phyloP scores from a whole-genome alignment of 2,329 filamentous ascomycete species.

The Scytalidium lignicola region DNA sequence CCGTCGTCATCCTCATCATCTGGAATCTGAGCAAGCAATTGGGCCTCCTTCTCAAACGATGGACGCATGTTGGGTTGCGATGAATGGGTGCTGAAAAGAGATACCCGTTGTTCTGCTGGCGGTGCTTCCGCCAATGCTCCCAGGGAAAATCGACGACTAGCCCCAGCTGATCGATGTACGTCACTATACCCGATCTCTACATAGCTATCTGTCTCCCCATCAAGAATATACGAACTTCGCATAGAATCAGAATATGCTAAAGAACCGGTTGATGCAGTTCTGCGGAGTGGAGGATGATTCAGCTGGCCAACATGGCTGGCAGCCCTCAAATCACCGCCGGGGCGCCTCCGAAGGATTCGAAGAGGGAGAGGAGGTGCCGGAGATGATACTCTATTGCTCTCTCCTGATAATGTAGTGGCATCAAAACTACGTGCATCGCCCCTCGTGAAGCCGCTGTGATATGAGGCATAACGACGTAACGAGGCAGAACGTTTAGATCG shows the following conservation, averaged over 20 bases:
- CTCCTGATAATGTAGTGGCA: slow-evolving; percentile 52
- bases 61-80: slow-evolving; percentile 59
- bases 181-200: slow-evolving; percentile 39
- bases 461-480: slow-evolving; percentile 53
- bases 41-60: slow-evolving; percentile 85
- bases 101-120: slow-evolving; percentile 38
- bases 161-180: slow-evolving; percentile 32
- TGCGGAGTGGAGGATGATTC: slow-evolving; percentile 42
- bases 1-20: slow-evolving; percentile 76
- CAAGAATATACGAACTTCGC: slow-evolving; percentile 47
- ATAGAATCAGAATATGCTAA: slow-evolving; percentile 57
- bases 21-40: slow-evolving; percentile 80
- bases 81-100: slow-evolving; percentile 56
- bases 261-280: slow-evolving; percentile 54
- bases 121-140: slow-evolving; percentile 51
- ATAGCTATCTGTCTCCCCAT: slow-evolving; percentile 35
- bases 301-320: slow-evolving; percentile 61
- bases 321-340: slow-evolving; percentile 69
- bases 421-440: slow-evolving; percentile 56
- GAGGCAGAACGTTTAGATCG: slow-evolving; percentile 47
- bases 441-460: slow-evolving; percentile 48
- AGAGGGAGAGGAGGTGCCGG: slow-evolving; percentile 46
- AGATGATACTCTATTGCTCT: slow-evolving; percentile 40
- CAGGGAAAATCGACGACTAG: slow-evolving; percentile 48
- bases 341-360: slow-evolving; percentile 63